A percentile compares a stretch with the other conserved stretches of the same genome.
These are phyloP conservation scores for Eucalyptus tenuipes DNA, from an alignment of 345 rosid species.

Conservation along the genomic window DNA sequence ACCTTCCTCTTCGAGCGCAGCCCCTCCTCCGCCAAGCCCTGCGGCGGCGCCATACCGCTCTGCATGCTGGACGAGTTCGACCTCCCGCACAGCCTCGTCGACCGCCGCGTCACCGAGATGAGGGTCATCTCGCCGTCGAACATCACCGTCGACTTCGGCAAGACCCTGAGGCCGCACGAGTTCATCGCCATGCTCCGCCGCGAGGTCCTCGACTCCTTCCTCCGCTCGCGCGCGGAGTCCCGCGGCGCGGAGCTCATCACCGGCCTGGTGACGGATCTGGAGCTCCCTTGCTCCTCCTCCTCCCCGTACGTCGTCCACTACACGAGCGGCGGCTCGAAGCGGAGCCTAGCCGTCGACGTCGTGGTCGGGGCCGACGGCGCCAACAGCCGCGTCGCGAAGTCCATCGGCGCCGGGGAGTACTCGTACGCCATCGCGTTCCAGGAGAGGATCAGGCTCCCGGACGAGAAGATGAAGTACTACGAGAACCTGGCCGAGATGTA, in stretches of 20 bases:
- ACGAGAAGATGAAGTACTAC: conserved; percentile 52
- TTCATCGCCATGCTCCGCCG: conserved; percentile 67
- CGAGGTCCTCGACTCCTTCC: conserved; percentile 64
- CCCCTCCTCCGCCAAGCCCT: conserved; percentile 48
- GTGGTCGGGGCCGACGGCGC: conserved; percentile 66
- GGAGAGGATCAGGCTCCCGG: conserved; percentile 52
- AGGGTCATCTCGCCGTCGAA: conserved; percentile 64
- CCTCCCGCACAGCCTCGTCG: conserved; percentile 45
- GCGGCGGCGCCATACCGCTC: conserved; percentile 70
- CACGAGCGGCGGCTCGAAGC: conserved; percentile 8
- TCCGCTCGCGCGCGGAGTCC: conserved; percentile 45
- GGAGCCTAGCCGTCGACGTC: conserved; percentile 33
- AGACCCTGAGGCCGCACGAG: conserved; percentile 36
- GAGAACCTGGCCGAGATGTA: conserved; percentile 61
- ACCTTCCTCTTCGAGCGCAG: conserved; percentile 59
- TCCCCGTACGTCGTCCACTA: conserved; percentile 49
- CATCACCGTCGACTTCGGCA: conserved; percentile 49
- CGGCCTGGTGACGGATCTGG: conserved; percentile 41
- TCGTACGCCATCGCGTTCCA: conserved; percentile 55
- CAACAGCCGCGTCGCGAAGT: conserved; percentile 46
- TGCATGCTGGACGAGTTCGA: conserved; percentile 65
- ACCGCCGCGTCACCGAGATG: conserved; percentile 60
- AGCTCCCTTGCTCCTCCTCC: conserved; percentile 19
- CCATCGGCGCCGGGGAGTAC: conserved; percentile 44
- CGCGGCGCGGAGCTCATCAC: conserved; percentile 30